Evolutionary conservation across 75 land plant species (phyloP), one percentile per base, ranked within the genome.

Genomic region (Adiantum capillusveneris): DNA sequence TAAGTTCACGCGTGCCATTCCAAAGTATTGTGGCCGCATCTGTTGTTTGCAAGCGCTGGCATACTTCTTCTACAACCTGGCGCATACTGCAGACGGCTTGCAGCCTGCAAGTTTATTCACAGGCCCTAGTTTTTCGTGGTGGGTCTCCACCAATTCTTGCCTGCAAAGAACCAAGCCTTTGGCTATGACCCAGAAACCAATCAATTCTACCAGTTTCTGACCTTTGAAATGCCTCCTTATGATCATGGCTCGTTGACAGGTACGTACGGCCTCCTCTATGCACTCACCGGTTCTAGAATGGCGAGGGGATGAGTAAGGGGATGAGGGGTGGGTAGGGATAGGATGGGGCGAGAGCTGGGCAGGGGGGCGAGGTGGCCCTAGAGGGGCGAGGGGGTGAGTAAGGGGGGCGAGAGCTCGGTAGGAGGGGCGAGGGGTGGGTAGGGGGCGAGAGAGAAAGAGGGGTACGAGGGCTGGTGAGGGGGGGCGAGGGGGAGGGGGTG

Each of bases 21-120:
- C 63, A 56, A 19, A 63, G 78, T 36, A 61, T 75, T 29, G 57
- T 79, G 51, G 48, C 56, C 22, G 68, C 79, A 34, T 17, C 65
- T 43, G 53, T 69, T 11, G 87, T 81, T 39, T 83, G 87, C 79
- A 79, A 66, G 69, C 76, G 27, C n/a, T 87, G 87, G 87, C 53
- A 54, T 36, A 54, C 73, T 12, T n/a, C 36, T 78, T 21, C 43
- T 71, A 37, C 24, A 57, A 60, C 44, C 73, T 22, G 56, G 66
- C 0, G 60, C 74, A 50, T 86, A 82, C 62, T 36, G 64, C 52
- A 14, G 48, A 25, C 60, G 60, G 11, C 56, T 65, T 21, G 58
- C 72, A 29, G 37, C 44, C 39, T 16, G 29, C 42, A 48, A 46
- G 12, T 20, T 46, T 14, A 63, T 41, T 53, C 14, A 6, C 14